A percentile compares a stretch with the other conserved stretches of the same genome.
These are phyloP conservation scores for Aureobasidium melanogenum DNA, from an alignment of 2,329 filamentous ascomycete species.

Conservation along the genomic window DNA sequence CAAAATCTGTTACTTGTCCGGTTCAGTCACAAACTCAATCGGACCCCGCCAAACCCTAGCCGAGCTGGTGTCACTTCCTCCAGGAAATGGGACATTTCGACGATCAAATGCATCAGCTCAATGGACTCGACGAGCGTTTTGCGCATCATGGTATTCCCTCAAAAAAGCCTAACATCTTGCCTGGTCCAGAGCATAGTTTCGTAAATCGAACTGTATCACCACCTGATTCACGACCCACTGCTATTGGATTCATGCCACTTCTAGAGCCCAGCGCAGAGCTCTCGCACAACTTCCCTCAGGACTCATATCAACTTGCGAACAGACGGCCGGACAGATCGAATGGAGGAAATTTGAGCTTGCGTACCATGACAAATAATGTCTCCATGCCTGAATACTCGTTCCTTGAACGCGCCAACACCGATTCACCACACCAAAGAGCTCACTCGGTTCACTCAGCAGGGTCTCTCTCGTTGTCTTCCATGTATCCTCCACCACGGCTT, in stretches of 20 bases:
- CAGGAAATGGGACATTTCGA: background rate
- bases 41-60: background rate
- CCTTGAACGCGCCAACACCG: background rate
- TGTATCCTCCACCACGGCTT: background rate
- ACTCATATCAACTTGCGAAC: background rate
- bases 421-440: background rate
- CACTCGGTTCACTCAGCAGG: background rate
- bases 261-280: background rate
- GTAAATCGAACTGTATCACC: background rate
- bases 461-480: background rate
- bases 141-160: background rate
- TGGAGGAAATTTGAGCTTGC: background rate
- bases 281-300: background rate
- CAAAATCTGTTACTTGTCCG: background rate
- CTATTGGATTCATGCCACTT: background rate
- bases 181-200: background rate
- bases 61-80: background rate
- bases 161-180: background rate
- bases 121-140: background rate
- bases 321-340: background rate
- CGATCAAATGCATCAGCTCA: background rate
- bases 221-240: background rate
- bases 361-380: constrained; percentile 1
- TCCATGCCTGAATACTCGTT: background rate
- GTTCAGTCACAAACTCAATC: background rate